phyloP scores from a whole-genome alignment of 805 yeast genomes.

The Ogataea ganodermae region DNA sequence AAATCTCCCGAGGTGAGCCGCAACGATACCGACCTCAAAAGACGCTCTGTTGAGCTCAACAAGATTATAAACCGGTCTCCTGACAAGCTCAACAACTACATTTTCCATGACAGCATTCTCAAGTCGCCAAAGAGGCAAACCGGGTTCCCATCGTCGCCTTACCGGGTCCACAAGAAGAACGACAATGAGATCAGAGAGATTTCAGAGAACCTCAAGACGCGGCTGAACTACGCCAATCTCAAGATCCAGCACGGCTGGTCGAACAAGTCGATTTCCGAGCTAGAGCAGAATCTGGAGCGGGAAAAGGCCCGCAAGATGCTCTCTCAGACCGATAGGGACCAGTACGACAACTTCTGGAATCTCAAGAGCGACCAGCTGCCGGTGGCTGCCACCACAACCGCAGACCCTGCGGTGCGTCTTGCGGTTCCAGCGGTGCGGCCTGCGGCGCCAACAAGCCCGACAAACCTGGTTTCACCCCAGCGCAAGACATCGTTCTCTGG shows the following conservation, averaged over 20 bases:
- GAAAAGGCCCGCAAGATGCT: constrained; percentile 20
- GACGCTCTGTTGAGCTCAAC: constrained; percentile 36
- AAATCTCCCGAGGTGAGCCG: constrained; percentile 37
- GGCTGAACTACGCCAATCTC: constrained; percentile 39
- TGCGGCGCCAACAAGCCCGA: constrained; percentile 14
- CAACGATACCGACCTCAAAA: constrained; percentile 26
- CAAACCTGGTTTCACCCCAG: constrained; percentile 9
- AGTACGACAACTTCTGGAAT: constrained; percentile 33
- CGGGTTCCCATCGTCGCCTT: constrained; percentile 27
- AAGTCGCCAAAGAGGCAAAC: constrained; percentile 27
- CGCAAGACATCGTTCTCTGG: constrained; percentile 18
- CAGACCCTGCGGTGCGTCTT: neutral
- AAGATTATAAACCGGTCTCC: constrained; percentile 32
- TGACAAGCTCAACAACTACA: constrained; percentile 24
- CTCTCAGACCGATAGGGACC: constrained; percentile 17
- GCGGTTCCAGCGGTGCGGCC: constrained; percentile 5
- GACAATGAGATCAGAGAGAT: constrained; percentile 38
- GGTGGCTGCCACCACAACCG: constrained; percentile 9
- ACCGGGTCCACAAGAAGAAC: constrained; percentile 32
- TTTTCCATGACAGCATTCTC: constrained; percentile 30
- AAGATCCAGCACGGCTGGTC: constrained; percentile 42
- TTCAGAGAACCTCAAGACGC: constrained; percentile 37
- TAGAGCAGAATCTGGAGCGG: constrained; percentile 30
- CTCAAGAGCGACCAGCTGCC: constrained; percentile 30
- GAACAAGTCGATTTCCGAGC: constrained; percentile 31